Evolutionary conservation across 495 filamentous ascomycete genomes (phyloP), one percentile per base, ranked within the genome.

Genomic region (Lindgomyces ingoldianus): DNA sequence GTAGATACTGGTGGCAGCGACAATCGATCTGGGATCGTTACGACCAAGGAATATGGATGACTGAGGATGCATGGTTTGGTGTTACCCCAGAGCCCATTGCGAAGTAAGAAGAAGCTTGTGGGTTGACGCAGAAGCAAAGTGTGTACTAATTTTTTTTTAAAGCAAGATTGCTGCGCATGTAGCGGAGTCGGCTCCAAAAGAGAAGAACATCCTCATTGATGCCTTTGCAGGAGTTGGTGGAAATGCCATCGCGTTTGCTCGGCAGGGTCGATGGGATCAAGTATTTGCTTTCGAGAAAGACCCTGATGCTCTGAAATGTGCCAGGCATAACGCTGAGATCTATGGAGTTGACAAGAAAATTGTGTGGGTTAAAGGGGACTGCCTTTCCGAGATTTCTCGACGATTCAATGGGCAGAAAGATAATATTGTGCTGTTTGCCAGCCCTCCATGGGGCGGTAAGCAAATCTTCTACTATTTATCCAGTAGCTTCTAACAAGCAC

Each of bases 81-180:
- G 90, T 98, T 9, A 98, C 94, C 0, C 92, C 94, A 12, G 94
- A 98, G 74, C 88, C 86, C 11, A 83, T 98, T 22, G 94, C 94
- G 39, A 85, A 79, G 91, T 95, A 81, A 67, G 80, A 4, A 26
- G 2, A 14, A 6, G 36, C 19, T n/a, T n/a, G n/a, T n/a, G n/a
- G n/a, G n/a, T n/a, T n/a, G n/a, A n/a, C n/a, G n/a, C n/a, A n/a
- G n/a, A n/a, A n/a, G n/a, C n/a, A n/a, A n/a, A n/a, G n/a, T n/a
- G n/a, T n/a, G n/a, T n/a, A n/a, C n/a, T n/a, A n/a, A n/a, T n/a
- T n/a, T n/a, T n/a, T n/a, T n/a, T n/a, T n/a, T n/a, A n/a, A n/a
- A 94, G 91, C 56, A 83, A 87, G 75, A 90, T 97, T 61, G 91
- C 92, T n/a, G 65, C 81, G 21, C 88, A 98, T 69, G 73, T 96